phyloP scores from a whole-genome alignment of 768 basidiomycete genomes.

The Amanita exitialis region DNA sequence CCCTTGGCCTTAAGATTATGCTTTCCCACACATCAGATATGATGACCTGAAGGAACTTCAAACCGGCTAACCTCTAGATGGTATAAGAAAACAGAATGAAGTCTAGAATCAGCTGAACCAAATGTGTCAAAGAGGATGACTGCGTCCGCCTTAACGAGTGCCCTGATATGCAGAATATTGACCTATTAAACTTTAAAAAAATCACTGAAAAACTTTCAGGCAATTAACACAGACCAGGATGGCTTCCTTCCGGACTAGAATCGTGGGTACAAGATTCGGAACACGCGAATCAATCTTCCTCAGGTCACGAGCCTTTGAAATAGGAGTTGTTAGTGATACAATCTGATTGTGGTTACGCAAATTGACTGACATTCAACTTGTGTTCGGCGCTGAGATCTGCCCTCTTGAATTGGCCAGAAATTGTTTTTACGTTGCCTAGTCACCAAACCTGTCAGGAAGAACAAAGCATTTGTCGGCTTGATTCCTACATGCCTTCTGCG shows the following conservation, averaged over 20 bases:
- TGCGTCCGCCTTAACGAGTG: conserved; percentile 86
- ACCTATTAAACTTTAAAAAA: conserved; percentile 35
- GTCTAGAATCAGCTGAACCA: conserved; percentile 76
- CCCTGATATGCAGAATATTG: conserved; percentile 91
- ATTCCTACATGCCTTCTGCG: conserved; percentile 49
- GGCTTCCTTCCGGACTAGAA: conserved; percentile 80
- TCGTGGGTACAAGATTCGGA: conserved; percentile 91
- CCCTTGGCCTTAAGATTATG: conserved; percentile 75
- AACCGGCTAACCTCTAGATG: conserved; percentile 58
- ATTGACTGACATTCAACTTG: conserved; percentile 69
- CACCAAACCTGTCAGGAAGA: conserved; percentile 9
- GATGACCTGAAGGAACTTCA: not conserved
- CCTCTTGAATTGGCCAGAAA: conserved; percentile 85
- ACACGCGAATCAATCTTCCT: conserved; percentile 93
- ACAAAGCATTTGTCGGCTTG: conserved; percentile 13
- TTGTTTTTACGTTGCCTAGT: conserved; percentile 76
- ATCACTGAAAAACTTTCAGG: conserved; percentile 1
- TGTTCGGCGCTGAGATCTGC: conserved; percentile 84
- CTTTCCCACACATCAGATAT: conserved; percentile 23
- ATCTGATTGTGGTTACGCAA: conserved; percentile 9
- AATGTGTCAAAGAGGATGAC: conserved; percentile 90
- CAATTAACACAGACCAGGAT: conserved; percentile 52
- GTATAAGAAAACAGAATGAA: conserved; percentile 83
- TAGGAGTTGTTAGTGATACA: conserved; percentile 13
- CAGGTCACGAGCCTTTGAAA: conserved; percentile 76